Evolutionary conservation across 2,329 filamentous ascomycete genomes (phyloP).

Genomic region (Gaeumannomyces sp.): DNA sequence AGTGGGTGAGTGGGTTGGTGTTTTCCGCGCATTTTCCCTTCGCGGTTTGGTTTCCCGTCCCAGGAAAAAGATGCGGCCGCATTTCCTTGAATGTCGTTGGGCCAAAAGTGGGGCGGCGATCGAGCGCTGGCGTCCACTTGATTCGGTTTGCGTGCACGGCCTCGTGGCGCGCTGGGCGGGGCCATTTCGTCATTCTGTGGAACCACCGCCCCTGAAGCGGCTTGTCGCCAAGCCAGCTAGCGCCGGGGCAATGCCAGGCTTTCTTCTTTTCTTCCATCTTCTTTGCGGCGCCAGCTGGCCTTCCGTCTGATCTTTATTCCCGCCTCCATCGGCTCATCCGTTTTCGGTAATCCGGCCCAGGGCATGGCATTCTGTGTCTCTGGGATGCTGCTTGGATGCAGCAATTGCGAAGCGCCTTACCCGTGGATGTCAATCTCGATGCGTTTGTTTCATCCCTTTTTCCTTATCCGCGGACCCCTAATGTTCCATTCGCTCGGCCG

Average conservation of each 20-base stretch:
- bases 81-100: not conserved
- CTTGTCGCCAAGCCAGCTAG: too few relatives aligned
- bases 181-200: not conserved
- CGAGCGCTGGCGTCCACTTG: too few relatives aligned
- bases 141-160: too few relatives aligned
- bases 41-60: not conserved
- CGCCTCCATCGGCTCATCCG: not conserved
- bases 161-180: too few relatives aligned
- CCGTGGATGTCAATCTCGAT: not conserved
- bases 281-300: too few relatives aligned
- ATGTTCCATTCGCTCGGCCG: too few relatives aligned
- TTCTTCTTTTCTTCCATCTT: not conserved
- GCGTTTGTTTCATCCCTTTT: not conserved
- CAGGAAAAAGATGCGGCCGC: not conserved
- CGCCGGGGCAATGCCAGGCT: not conserved
- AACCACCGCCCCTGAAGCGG: not conserved
- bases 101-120: not conserved
- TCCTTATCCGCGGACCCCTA: not conserved
- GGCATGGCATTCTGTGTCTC: not conserved
- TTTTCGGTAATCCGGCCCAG: not conserved
- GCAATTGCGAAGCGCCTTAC: too few relatives aligned
- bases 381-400: not conserved
- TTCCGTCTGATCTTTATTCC: not conserved
- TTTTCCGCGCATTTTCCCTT: not conserved
- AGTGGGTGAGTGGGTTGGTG: not conserved